A percentile compares a stretch with the other conserved stretches of the same genome.
phyloP scores from a whole-genome alignment of 768 basidiomycete species.

The Symmetrospora coprosmae region DNA sequence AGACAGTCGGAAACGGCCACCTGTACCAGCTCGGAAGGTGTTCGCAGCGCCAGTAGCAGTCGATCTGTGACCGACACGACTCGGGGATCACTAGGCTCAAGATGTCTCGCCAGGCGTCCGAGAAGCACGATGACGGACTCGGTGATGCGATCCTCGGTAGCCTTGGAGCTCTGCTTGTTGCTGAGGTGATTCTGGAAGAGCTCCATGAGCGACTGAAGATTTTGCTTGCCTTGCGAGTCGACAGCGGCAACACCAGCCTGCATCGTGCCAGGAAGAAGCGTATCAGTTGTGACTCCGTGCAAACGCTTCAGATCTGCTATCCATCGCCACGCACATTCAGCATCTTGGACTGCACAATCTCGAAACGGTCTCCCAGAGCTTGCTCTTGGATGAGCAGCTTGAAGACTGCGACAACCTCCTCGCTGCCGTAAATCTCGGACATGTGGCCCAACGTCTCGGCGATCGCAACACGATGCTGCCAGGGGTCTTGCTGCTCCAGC shows the following conservation, averaged over 20 bases:
- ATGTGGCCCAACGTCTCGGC: constrained; percentile 54
- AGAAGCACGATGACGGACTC: constrained; percentile 91
- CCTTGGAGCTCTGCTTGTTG: constrained; percentile 38
- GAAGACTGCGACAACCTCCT: constrained; percentile 59
- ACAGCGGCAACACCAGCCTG: constrained; percentile 65
- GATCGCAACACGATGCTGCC: constrained; percentile 63
- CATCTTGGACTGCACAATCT: constrained; percentile 74
- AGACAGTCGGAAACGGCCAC: constrained; percentile 92
- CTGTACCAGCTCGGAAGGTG: constrained; percentile 90
- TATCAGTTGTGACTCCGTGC: too few species aligned
- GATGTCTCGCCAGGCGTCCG: constrained; percentile 76
- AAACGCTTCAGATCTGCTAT: too few species aligned
- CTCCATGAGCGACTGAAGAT: constrained; percentile 58
- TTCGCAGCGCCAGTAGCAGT: constrained; percentile 74
- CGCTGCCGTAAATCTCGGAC: constrained; percentile 51
- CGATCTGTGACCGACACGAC: constrained; percentile 69
- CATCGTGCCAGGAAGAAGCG: too few species aligned
- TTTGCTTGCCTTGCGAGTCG: constrained; percentile 62
- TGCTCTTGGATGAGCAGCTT: constrained; percentile 69
- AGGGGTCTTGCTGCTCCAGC: constrained; percentile 76
- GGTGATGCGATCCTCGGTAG: constrained; percentile 62
- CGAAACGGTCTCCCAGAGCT: constrained; percentile 68
- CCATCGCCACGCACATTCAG: constrained; percentile 39
- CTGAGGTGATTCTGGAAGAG: constrained; percentile 67
- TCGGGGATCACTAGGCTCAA: constrained; percentile 60